These are phyloP conservation scores for Russula ochroleuca DNA, from an alignment of 768 basidiomycete species.

Conservation along the genomic window DNA sequence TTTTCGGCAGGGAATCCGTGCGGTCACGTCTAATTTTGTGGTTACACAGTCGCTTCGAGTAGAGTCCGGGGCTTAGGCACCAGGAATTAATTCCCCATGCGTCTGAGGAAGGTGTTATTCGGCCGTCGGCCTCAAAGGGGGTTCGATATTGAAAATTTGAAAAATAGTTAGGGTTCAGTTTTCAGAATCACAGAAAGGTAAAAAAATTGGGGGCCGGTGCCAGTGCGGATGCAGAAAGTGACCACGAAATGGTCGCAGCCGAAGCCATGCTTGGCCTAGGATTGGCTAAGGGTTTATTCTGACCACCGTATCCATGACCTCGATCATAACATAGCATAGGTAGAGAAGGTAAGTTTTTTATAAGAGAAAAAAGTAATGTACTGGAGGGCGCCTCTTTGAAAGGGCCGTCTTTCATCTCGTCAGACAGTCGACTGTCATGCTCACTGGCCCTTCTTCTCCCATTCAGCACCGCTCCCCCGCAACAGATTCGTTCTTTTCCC, in stretches of 20 bases:
- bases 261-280: not conserved
- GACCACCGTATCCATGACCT: not conserved
- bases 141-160: not conserved
- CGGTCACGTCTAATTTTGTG: no score
- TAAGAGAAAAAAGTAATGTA: not conserved
- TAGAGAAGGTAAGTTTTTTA: slow-evolving; percentile 3
- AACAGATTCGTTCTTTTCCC: not conserved
- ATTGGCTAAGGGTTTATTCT: not conserved
- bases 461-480: not conserved
- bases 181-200: not conserved
- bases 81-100: not conserved
- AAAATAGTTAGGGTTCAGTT: not conserved
- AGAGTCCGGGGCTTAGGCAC: not conserved
- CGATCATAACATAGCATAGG: not conserved
- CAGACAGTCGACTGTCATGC: slow-evolving; percentile 3
- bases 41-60: not conserved
- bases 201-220: not conserved
- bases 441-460: slow-evolving; percentile 9
- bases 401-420: slow-evolving; percentile 2
- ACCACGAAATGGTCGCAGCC: not conserved
- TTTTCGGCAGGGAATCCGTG: no score
- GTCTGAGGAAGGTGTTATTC: no score
- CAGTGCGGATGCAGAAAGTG: not conserved
- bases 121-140: not conserved
- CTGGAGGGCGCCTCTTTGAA: slow-evolving; percentile 1